These are phyloP conservation scores for Neodidymelliopsis sp. DNA, from an alignment of 2,329 filamentous ascomycete genomes.

Conservation along the genomic window DNA sequence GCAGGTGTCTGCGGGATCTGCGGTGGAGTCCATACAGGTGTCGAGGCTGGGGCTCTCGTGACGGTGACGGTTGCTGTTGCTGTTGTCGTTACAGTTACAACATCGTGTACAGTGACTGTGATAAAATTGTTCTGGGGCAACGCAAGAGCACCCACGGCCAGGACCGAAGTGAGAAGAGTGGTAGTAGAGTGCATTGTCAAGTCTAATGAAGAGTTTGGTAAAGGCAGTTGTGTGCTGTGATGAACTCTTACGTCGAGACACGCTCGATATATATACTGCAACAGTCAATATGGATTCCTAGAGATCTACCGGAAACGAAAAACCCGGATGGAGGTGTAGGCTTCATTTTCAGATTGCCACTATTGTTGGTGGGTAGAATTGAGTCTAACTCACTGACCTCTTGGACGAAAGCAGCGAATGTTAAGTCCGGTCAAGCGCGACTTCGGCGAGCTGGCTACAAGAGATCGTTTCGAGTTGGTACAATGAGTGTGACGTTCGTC, in stretches of 20 bases:
- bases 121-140: slow-evolving; percentile 33
- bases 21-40: slow-evolving; percentile 15
- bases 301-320: slow-evolving; percentile 15
- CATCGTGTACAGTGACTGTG: slow-evolving; percentile 31
- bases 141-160: slow-evolving; percentile 38
- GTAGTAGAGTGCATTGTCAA: slow-evolving; percentile 38
- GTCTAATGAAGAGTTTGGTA: slow-evolving; percentile 12
- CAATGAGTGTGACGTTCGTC: not conserved
- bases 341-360: slow-evolving; percentile 5
- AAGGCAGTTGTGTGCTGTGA: slow-evolving; percentile 7
- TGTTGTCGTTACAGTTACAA: slow-evolving; percentile 31
- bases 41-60: slow-evolving; percentile 22
- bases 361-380: slow-evolving; percentile 2
- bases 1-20: not conserved
- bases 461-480: not conserved
- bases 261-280: slow-evolving; percentile 16
- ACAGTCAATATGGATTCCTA: not conserved
- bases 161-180: slow-evolving; percentile 32
- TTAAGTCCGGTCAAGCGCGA: slow-evolving; percentile 9
- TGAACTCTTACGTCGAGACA: not conserved
- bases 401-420: slow-evolving; percentile 18
- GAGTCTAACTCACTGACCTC: slow-evolving; percentile 11
- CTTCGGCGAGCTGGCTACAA: slow-evolving; percentile 17
- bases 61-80: slow-evolving; percentile 29
- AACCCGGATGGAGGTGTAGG: slow-evolving; percentile 4